These are phyloP conservation scores for Lasiodiplodia gonubiensis DNA, from an alignment of 2,329 filamentous ascomycete species.

Conservation along the genomic window DNA sequence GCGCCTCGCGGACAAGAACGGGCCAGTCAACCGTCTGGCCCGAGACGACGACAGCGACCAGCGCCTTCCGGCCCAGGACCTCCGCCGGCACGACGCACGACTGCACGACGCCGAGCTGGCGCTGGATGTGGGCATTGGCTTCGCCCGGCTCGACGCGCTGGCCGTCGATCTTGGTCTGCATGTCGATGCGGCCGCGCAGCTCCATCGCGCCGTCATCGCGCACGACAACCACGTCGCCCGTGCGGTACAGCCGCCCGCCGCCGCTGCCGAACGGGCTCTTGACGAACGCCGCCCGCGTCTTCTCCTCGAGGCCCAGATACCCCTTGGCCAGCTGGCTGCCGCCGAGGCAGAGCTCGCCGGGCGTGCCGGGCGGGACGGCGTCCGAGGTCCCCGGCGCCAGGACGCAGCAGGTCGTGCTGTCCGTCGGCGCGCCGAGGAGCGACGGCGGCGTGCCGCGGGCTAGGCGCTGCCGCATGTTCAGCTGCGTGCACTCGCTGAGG, in stretches of 20 bases:
- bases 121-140: background rate
- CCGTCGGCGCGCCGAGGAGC: background rate
- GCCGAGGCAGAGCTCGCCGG: slow-evolving; percentile 76
- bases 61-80: slow-evolving; percentile 30
- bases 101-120: background rate
- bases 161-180: slow-evolving; percentile 29
- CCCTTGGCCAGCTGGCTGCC: slow-evolving; percentile 29
- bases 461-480: background rate
- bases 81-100: background rate
- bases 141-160: slow-evolving; percentile 27
- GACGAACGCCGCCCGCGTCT: slow-evolving; percentile 28
- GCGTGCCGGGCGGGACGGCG: slow-evolving; percentile 18
- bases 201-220: slow-evolving; percentile 25
- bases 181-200: slow-evolving; percentile 28
- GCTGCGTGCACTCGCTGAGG: slow-evolving; percentile 42
- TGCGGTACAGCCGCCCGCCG: slow-evolving; percentile 22
- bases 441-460: background rate
- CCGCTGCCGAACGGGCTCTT: slow-evolving; percentile 29
- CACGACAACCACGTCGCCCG: slow-evolving; percentile 23
- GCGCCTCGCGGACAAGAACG: slow-evolving; percentile 33
- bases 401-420: slow-evolving; percentile 26
- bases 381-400: slow-evolving; percentile 14
- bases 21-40: slow-evolving; percentile 30
- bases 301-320: slow-evolving; percentile 26
- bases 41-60: slow-evolving; percentile 52